Evolutionary conservation across 345 rosid genomes (phyloP), one percentile per base, ranked within the genome.

Genomic region (Excoecaria agallocha): DNA sequence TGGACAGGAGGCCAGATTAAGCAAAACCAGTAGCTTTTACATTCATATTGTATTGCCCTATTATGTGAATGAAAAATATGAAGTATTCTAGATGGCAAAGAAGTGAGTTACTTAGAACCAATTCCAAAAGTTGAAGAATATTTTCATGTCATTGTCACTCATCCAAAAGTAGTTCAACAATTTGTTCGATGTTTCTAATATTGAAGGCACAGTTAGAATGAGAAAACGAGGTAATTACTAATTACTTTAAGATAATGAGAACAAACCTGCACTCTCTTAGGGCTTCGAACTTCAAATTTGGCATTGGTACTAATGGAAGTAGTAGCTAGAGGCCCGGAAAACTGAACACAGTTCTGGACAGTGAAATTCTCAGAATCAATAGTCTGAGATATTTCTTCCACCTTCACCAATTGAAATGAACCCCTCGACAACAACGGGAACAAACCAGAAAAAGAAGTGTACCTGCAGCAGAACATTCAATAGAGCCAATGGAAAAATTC

Each of bases 361-460:
- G 97, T 85, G 74, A 92, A 90, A 81, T 43, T 89, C 39, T 88
- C 89, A 0, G 98, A 89, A 79, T 94, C 98, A 68, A 94, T 89
- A 68, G 89, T 90, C 80, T 94, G 97, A 64, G 97, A 94, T 77
- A 94, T 94, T 83, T 94, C 97, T 70, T 92, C 98, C 61, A 92
- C 97, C 78, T 86, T 92, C 11, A 88, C 86, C 77, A 92, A 66
- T 2, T 83, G 89, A 61, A 87, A 76, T 16, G 84, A 76, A 41
- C 93, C 92, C 43, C 89, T 84, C 12, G 97, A 86, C 80, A 94
- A 83, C 83, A 92, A 76, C 3, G 98, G 97, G 80, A 87, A 94
- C 83, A 94, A 62, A 16, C 90, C 90, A 1, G 84, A 82, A 69
- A 94, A 92, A 39, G 97, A 89, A 49, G 97, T 94, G 86, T 92